Evolutionary conservation across 208 protist genomes (phyloP), one percentile per base, ranked within the genome.

Genomic region (Leishmania amazonensis): DNA sequence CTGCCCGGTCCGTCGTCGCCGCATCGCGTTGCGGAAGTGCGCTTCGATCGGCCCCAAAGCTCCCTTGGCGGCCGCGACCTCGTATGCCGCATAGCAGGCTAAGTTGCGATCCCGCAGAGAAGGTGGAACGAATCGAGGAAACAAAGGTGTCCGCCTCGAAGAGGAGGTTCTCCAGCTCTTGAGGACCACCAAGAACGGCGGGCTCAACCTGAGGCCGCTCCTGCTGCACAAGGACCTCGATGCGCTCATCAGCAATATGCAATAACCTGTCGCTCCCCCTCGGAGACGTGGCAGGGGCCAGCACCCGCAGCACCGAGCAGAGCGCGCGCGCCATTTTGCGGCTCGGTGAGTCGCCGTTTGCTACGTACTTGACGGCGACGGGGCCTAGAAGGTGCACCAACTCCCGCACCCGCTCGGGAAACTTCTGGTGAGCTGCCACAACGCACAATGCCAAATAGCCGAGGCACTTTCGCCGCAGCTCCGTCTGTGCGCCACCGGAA

Each of bases 311-410:
- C n/a, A 92, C 85, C 42, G 91, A 91, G 82, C 85, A 92, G 35
- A 97, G 79, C 17, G 92, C 89, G 21, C 94, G 89, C 24, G 93
- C 91, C 94, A 97, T 96, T 71, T 91, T 92, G 67, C 94, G 89
- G 79, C 88, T 94, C 0, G 87, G 87, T 9, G 89, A 89, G 83
- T 97, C 94, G 17, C 94, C 94, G 8, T 90, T 87, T 2, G 85
- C 80, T 28, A 92, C 88, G 79, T 92, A 95, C n/a, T 91, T 87
- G 21, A 86, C 76, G 5, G 87, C 83, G 6, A 74, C 79, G 35
- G 75, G 82, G 38, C 21, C 68, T 54, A 87, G 62, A 75, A 85
- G 71, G 17, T 38, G 53, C 11, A 76, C 62, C 19, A 85, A 49
- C 38, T 76, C 83, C 45, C 75, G 62, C 75, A 87, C 21, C 5